These are phyloP conservation scores for Suhomyces anneliseae DNA, from an alignment of 1,139 yeast species.

Conservation along the genomic window DNA sequence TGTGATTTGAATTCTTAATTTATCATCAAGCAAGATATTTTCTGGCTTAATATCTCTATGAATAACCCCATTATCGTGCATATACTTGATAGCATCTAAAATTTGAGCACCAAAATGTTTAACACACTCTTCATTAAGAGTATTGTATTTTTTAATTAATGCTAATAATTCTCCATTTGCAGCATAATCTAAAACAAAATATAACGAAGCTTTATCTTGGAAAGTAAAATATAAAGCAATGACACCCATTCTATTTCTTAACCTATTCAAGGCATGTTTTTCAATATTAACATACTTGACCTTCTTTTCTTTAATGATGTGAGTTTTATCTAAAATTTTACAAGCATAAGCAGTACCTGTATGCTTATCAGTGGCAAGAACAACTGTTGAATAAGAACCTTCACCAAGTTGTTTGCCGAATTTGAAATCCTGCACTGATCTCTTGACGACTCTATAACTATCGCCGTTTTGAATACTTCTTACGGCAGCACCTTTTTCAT, in stretches of 20 bases:
- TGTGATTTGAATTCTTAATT: slow-evolving; percentile 68
- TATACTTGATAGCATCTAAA: slow-evolving; percentile 62
- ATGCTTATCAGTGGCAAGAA: slow-evolving; percentile 76
- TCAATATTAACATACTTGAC: slow-evolving; percentile 96
- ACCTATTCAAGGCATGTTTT: slow-evolving; percentile 82
- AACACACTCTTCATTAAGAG: slow-evolving; percentile 75
- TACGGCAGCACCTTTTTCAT: slow-evolving; percentile 41
- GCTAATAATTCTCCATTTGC: slow-evolving; percentile 88
- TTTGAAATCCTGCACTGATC: slow-evolving; percentile 80
- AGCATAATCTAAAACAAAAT: slow-evolving; percentile 91
- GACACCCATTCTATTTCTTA: slow-evolving; percentile 72
- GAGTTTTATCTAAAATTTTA: slow-evolving; percentile 87
- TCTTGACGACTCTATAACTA: slow-evolving; percentile 35
- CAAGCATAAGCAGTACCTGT: slow-evolving; percentile 81
- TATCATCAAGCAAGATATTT: slow-evolving; percentile 64
- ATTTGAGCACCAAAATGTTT: slow-evolving; percentile 68
- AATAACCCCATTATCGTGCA: slow-evolving; percentile 76
- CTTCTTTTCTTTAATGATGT: slow-evolving; percentile 91
- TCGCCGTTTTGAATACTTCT: slow-evolving; percentile 20
- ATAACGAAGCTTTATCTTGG: slow-evolving; percentile 84
- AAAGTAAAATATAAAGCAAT: slow-evolving; percentile 89
- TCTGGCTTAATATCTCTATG: slow-evolving; percentile 82
- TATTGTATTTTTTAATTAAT: slow-evolving; percentile 72
- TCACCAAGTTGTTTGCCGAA: slow-evolving; percentile 89
- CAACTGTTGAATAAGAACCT: slow-evolving; percentile 95